Evolutionary conservation across 768 basidiomycete species (phyloP).

Genomic region (Lactifluus volemus): DNA sequence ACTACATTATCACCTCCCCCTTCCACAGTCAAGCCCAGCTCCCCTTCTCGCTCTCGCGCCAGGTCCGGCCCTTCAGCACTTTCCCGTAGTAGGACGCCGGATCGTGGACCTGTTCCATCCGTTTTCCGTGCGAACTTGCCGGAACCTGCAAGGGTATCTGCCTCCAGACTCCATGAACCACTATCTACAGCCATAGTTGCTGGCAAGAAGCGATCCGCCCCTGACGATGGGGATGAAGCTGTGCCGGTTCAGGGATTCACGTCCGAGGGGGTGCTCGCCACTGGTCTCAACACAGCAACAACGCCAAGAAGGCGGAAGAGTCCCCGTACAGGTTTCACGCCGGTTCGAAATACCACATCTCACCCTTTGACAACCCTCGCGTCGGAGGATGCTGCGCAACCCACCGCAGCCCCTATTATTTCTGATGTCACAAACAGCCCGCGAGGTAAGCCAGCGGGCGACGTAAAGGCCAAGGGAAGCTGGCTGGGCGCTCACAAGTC

Average conservation of each 20-base stretch:
- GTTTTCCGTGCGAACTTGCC: conserved; percentile 25
- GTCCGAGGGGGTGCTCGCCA: conserved; percentile 34
- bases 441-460: neutral
- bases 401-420: conserved; percentile 29
- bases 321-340: conserved; percentile 64
- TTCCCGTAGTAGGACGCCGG: conserved; percentile 46
- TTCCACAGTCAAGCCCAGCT: neutral
- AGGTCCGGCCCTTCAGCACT: conserved; percentile 38
- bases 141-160: conserved; percentile 16
- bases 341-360: conserved; percentile 43
- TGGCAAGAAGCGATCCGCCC: conserved; percentile 66
- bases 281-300: conserved; percentile 30
- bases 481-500: conserved; percentile 11
- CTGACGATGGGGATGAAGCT: conserved; percentile 62
- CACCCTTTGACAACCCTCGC: conserved; percentile 31
- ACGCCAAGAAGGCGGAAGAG: conserved; percentile 60
- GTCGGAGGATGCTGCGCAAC: conserved; percentile 44
- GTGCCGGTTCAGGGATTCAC: conserved; percentile 61
- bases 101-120: conserved; percentile 26
- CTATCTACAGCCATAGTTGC: conserved; percentile 32
- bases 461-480: conserved; percentile 11
- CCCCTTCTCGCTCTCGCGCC: conserved; percentile 20
- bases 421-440: conserved; percentile 66
- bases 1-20: conserved; percentile 12
- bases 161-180: neutral